Evolutionary conservation across 2,329 filamentous ascomycete species (phyloP).

Genomic region (Hymenoscyphus repandus): DNA sequence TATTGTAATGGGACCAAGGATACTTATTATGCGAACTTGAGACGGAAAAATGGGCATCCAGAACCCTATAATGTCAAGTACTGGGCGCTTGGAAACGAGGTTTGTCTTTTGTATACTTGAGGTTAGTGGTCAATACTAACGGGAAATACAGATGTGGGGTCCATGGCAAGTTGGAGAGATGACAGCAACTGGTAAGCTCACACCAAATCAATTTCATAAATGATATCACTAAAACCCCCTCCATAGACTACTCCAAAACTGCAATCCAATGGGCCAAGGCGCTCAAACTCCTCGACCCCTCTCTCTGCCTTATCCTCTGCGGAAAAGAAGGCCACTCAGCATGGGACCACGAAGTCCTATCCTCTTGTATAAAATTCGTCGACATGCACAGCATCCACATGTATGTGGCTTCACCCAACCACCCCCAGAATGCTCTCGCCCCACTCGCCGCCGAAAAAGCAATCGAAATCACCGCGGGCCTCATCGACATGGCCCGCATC

Average conservation of each 20-base stretch:
- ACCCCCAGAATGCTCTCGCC: conserved; percentile 48
- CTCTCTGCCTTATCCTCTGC: conserved; percentile 56
- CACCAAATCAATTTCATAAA: neutral
- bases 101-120: conserved; percentile 21
- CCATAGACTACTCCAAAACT: conserved; percentile 45
- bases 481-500: conserved; percentile 60
- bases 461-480: conserved; percentile 53
- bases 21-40: conserved; percentile 77
- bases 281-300: conserved; percentile 54
- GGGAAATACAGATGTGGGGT: conserved; percentile 27
- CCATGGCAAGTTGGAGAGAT: conserved; percentile 41
- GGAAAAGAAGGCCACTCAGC: conserved; percentile 55
- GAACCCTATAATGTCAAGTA: conserved; percentile 80
- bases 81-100: conserved; percentile 78
- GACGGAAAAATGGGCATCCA: conserved; percentile 67
- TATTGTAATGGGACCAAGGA: conserved; percentile 78
- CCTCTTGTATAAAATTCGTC: conserved; percentile 53
- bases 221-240: conserved; percentile 46
- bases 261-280: conserved; percentile 55
- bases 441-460: conserved; percentile 59
- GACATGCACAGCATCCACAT: conserved; percentile 66
- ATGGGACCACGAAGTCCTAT: conserved; percentile 61
- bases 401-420: conserved; percentile 46
- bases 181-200: neutral
- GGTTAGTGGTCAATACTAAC: conserved; percentile 6